Percentiles rank a stretch among this genome's conserved stretches.
Evolutionary conservation across 139 green algal species (phyloP).

Genomic region (Chlamydomonas urium): DNA sequence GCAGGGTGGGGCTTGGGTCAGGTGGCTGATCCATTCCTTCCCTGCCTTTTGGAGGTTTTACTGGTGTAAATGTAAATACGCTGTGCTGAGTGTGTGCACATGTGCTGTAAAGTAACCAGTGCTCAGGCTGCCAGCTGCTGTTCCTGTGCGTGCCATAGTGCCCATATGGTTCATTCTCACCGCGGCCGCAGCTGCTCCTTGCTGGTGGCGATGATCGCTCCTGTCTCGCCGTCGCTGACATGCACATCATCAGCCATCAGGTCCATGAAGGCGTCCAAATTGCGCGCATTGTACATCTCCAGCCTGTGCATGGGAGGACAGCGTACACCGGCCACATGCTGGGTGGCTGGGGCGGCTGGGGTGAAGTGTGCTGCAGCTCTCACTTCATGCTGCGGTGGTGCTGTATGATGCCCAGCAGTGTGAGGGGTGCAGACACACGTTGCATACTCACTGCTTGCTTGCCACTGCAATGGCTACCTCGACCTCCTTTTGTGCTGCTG

Average conservation of each 20-base stretch:
- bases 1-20: too few relatives aligned
- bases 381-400: too few relatives aligned
- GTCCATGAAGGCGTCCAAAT: constrained; percentile 26
- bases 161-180: neutral
- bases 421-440: too few relatives aligned
- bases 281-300: constrained; percentile 29
- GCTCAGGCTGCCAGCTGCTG: neutral
- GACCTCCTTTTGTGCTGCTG: neutral
- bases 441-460: constrained; percentile 7
- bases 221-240: constrained; percentile 17
- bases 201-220: constrained; percentile 11
- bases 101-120: neutral
- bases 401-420: too few relatives aligned
- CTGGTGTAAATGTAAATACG: neutral
- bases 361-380: too few relatives aligned
- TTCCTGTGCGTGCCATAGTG: neutral
- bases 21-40: too few relatives aligned
- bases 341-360: too few relatives aligned
- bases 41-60: too few relatives aligned
- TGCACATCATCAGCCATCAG: constrained; percentile 26
- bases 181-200: constrained; percentile 24
- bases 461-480: neutral
- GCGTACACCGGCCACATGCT: too few relatives aligned
- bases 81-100: neutral
- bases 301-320: too few relatives aligned